These are phyloP conservation scores for Ascocoryne sarcoides DNA, from an alignment of 2,329 filamentous ascomycete genomes.

Conservation along the genomic window DNA sequence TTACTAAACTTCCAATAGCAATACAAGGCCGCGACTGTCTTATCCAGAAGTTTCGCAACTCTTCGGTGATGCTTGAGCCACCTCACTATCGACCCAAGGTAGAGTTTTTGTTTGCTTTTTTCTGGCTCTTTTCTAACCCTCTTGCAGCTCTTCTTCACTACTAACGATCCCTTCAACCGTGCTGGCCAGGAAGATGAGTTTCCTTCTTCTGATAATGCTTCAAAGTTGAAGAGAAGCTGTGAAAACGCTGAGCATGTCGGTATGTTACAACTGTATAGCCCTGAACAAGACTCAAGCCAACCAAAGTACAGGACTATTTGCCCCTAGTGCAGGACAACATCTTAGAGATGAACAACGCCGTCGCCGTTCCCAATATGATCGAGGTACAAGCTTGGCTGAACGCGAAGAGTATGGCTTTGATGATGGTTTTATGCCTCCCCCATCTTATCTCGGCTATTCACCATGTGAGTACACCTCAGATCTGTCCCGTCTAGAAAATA, in stretches of 20 bases:
- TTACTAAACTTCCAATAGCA: slow-evolving; percentile 41
- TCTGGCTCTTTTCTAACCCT: too few relatives aligned
- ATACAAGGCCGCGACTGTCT: slow-evolving; percentile 89
- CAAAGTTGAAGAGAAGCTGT: slow-evolving; percentile 79
- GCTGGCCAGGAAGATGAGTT: slow-evolving; percentile 68
- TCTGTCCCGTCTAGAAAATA: too few relatives aligned
- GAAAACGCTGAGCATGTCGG: slow-evolving; percentile 82
- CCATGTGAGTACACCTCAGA: slow-evolving; percentile 8
- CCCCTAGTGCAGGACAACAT: slow-evolving; percentile 66
- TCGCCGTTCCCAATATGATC: slow-evolving; percentile 65
- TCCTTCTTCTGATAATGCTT: slow-evolving; percentile 71
- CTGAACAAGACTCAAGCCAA: slow-evolving; percentile 3
- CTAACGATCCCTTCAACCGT: slow-evolving; percentile 45
- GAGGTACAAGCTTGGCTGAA: slow-evolving; percentile 64
- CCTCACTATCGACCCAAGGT: slow-evolving; percentile 79
- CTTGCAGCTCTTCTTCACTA: slow-evolving; percentile 46
- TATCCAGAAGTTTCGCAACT: slow-evolving; percentile 93
- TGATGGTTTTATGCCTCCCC: slow-evolving; percentile 3
- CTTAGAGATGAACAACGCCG: slow-evolving; percentile 68
- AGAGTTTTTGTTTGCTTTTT: slow-evolving; percentile 6
- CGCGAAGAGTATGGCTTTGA: slow-evolving; percentile 22
- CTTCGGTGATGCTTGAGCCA: slow-evolving; percentile 85
- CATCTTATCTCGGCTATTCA: slow-evolving; percentile 7
- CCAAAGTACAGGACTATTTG: slow-evolving; percentile 57
- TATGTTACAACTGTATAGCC: slow-evolving; percentile 33